Evolutionary conservation across 805 yeast genomes (phyloP), one percentile per base, ranked within the genome.

Genomic region (Wickerhamia fluorescens): DNA sequence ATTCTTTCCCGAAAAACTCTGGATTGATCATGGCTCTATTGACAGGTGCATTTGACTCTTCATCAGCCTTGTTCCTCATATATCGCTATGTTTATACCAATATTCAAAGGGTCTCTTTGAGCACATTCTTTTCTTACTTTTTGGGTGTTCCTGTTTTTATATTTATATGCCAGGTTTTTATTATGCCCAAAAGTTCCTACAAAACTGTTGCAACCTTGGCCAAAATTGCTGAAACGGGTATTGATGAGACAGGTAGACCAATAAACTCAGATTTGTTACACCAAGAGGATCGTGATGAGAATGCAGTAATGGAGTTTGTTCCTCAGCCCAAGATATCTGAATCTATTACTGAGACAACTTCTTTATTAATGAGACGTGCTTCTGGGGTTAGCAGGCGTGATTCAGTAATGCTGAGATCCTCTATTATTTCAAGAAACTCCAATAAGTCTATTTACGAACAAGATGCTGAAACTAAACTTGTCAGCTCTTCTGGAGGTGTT

Each of bases 41-140:
- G 40, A 50, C 96, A 0, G 96, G 96, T n/a, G 87, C 95, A 1
- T 87, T 88, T 49, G 96, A 89, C 53, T 70, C 95, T 0, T 83
- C 95, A 2, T 76, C 94, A n/a, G 96, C 95, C 0, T 68, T 88
- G 26, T 88, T 88, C 48, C 62, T 86, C 42, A 42, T 72, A 7
- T 89, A 87, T 59, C 62, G 95, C 42, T 36, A 86, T 11, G 45
- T 71, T 8, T 87, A 82, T 53, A 75, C 63, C 35, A 52, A 53
- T 30, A 35, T 62, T 28, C 30, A 49, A 10, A 37, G 54, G 19
- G 42, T 80, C 14, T 44, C 74, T 0, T 47, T 86, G 7, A 49
- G 62, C 13, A 59, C 51, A 22, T 88, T 88, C 53, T 89, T 89
- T 61, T 53, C 67, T 9, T 45, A 52, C 35, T 88, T 83, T 53